These are phyloP conservation scores for Heliocybe sulcata DNA, from an alignment of 1,284 basidiomycete species.

Conservation along the genomic window DNA sequence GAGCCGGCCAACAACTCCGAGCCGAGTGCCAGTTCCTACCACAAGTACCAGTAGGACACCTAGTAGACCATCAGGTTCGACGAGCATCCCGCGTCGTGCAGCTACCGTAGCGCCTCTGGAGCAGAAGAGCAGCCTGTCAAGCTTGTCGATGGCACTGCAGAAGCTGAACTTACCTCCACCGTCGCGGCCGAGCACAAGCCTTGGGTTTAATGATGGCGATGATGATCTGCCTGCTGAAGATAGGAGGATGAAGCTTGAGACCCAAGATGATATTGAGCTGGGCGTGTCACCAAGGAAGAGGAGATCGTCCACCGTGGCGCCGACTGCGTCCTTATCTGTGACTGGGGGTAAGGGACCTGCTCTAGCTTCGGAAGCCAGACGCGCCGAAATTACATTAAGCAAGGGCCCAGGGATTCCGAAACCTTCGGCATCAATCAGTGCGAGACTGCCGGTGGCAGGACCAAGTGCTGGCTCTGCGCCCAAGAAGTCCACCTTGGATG, in stretches of 20 bases:
- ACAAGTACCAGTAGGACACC: conserved; percentile 2
- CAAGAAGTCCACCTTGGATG: not conserved
- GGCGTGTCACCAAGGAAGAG: conserved; percentile 1
- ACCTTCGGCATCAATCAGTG: not conserved
- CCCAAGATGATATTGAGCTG: conserved; percentile 4
- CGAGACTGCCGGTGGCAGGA: not conserved
- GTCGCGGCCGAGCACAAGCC: conserved; percentile 51
- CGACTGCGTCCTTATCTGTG: not conserved
- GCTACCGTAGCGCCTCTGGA: not conserved
- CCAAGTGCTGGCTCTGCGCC: not conserved
- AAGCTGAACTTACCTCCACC: conserved; percentile 56
- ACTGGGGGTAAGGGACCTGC: not conserved
- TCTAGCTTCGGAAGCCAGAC: not conserved
- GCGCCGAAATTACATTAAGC: too few species aligned
- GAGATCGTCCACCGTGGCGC: not conserved
- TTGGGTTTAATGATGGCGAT: conserved; percentile 45
- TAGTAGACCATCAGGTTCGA: not conserved
- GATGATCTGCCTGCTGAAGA: conserved; percentile 20
- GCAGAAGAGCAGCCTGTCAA: conserved; percentile 25
- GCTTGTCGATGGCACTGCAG: conserved; percentile 51
- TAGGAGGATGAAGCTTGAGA: conserved; percentile 12
- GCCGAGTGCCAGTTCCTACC: conserved; percentile 5
- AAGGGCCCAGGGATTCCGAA: conserved; percentile 7
- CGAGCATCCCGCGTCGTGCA: not conserved
- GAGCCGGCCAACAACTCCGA: not conserved